Evolutionary conservation across 2,329 filamentous ascomycete genomes (phyloP).

Genomic region (Dissoconium aciculare): DNA sequence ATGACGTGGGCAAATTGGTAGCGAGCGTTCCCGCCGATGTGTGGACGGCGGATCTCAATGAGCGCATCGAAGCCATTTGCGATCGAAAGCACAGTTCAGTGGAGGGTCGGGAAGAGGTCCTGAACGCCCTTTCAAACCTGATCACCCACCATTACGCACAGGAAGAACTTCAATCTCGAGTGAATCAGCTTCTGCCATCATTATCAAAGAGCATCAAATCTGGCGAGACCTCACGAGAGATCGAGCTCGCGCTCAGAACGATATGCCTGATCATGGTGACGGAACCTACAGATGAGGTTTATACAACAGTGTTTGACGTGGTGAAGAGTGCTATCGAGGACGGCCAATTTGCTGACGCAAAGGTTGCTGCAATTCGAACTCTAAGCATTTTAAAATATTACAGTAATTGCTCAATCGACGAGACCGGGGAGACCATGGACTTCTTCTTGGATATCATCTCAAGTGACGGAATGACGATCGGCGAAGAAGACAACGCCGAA

Average conservation of each 20-base stretch:
- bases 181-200: conserved; percentile 47
- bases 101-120: conserved; percentile 51
- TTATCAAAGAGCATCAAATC: conserved; percentile 57
- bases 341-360: conserved; percentile 48
- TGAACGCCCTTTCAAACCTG: conserved; percentile 48
- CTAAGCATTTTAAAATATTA: conserved; percentile 60
- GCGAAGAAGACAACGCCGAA: conserved; percentile 53
- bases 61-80: conserved; percentile 55
- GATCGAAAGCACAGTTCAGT: conserved; percentile 66
- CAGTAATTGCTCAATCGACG: conserved; percentile 55
- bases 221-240: conserved; percentile 54
- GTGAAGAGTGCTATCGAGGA: conserved; percentile 52
- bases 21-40: conserved; percentile 34
- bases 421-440: conserved; percentile 54
- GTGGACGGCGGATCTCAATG: conserved; percentile 48
- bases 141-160: conserved; percentile 54
- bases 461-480: conserved; percentile 59
- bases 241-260: conserved; percentile 54
- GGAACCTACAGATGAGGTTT: conserved; percentile 48
- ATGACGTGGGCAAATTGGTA: conserved; percentile 52
- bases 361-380: conserved; percentile 57
- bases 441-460: conserved; percentile 64
- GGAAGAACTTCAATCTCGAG: conserved; percentile 43
- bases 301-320: conserved; percentile 43
- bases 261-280: conserved; percentile 57